Base-by-base conservation (phyloP, 257 asterid species). In the Fraxinus cuspidata region DNA sequence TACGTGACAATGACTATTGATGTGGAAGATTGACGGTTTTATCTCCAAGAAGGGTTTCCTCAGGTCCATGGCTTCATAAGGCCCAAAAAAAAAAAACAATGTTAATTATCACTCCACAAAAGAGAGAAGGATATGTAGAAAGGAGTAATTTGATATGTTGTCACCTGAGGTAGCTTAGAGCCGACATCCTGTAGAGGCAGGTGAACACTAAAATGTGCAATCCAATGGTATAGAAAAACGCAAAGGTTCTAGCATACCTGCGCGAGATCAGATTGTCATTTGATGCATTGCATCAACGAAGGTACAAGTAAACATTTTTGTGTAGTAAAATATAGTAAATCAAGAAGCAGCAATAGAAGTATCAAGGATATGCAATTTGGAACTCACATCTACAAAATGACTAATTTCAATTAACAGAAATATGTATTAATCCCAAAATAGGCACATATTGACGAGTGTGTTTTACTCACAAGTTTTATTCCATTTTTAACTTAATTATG, bases 141-240 rank as follows among this genome's bases (percentile, higher is more conserved):
- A 73, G 60, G 42, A 56, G 47, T 42, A 32, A 47, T 21, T 6
- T 9, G 4, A 27, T 29, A 51, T 18, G 47, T 37, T 5, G 58
- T 72, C 70, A 95, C 99, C 99, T 89, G 80, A 92, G 92, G 88
- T 93, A 87, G 91, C 98, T 96, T 75, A 89, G 84, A 78, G 99
- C 96, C 32, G 98, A 93, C 99, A 96, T 96, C 81, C 99, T 85
- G 86, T 96, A 96, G 76, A 96, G 91, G 86, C 98, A 93, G 76
- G 98, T 91, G 87, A 96, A 96, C 51, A 96, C 99, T 88, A 96
- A 82, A 76, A 96, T 72, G 81, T 96, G 98, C 96, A 96, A 79
- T 77, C 98, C 97, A 74, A 96, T 96, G 68, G 99, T 96, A 37
- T 96, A 96, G 93, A 96, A 93, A 84, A 96, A 96, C 23, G 90